Conservation (phyloP, 1,284 basidiomycete species). For the Apiotrichum sp. region DNA sequence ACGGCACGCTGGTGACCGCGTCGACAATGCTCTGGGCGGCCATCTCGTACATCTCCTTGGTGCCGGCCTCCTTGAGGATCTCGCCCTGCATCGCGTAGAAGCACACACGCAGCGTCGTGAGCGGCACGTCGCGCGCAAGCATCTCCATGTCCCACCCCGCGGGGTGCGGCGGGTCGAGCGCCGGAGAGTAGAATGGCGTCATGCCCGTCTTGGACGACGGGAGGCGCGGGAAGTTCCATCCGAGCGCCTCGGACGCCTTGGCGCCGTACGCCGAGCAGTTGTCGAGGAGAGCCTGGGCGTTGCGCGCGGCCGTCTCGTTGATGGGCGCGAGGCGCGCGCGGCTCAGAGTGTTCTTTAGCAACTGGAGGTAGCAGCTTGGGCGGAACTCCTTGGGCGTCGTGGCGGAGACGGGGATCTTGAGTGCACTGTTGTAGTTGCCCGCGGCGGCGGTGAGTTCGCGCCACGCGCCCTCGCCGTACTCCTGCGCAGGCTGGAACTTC, state of each 20-base stretch:
- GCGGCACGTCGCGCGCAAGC: conserved; percentile 25
- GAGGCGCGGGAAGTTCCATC: conserved; percentile 27
- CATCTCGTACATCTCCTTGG: conserved; percentile 14
- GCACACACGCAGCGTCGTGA: conserved; percentile 23
- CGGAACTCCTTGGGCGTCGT: conserved; percentile 34
- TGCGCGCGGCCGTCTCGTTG: conserved; percentile 37
- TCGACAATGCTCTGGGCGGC: conserved; percentile 12
- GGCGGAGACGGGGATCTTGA: conserved; percentile 25
- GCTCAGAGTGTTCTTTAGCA: conserved; percentile 28
- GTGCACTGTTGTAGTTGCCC: conserved; percentile 25
- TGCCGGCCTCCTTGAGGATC: background rate
- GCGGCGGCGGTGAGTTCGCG: conserved; percentile 30
- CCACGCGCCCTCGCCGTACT: conserved; percentile 29
- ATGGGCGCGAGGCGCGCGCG: conserved; percentile 28
- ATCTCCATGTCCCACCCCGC: conserved; percentile 42
- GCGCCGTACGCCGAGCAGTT: conserved; percentile 37
- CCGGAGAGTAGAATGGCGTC: conserved; percentile 4
- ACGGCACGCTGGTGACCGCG: conserved; percentile 4
- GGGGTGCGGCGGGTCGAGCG: conserved; percentile 22
- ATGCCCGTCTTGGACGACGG: conserved; percentile 8
- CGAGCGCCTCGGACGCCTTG: conserved; percentile 28
- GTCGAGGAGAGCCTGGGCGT: conserved; percentile 33
- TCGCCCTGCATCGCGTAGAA: conserved; percentile 16
- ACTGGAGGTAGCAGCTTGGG: conserved; percentile 26
- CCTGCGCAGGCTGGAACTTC: conserved; percentile 18